These are phyloP conservation scores for Brassica juncea DNA, from an alignment of 345 rosid genomes.

Conservation along the genomic window DNA sequence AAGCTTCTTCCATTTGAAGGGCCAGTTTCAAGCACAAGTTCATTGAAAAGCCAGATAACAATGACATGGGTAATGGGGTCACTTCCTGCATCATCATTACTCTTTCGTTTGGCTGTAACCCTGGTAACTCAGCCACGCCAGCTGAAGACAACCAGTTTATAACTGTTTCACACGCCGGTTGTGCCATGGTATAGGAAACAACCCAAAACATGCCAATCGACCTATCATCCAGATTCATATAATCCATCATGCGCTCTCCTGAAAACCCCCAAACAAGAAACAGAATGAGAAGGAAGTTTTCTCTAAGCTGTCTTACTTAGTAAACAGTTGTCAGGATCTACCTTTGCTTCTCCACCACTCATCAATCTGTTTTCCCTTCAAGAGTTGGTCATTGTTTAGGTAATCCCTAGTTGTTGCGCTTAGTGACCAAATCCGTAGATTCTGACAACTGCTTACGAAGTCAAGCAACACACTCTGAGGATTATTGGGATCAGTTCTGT, in stretches of 20 bases:
- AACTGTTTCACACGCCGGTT: constrained; percentile 86
- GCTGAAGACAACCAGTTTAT: constrained; percentile 79
- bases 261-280: constrained; percentile 39
- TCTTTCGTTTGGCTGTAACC: constrained; percentile 74
- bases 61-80: constrained; percentile 86
- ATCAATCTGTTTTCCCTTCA: constrained; percentile 96
- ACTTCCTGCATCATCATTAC: constrained; percentile 86
- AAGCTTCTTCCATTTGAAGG: constrained; percentile 78
- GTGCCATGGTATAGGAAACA: constrained; percentile 93
- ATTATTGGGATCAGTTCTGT: constrained; percentile 86
- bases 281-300: constrained; percentile 21
- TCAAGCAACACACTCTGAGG: constrained; percentile 95
- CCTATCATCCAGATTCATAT: constrained; percentile 95
- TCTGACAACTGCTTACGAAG: constrained; percentile 96
- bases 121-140: constrained; percentile 72
- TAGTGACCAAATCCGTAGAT: constrained; percentile 92
- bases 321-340: constrained; percentile 26
- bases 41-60: constrained; percentile 87
- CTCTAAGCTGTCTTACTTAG: constrained; percentile 4
- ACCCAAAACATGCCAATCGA: constrained; percentile 99
- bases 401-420: constrained; percentile 80
- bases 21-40: constrained; percentile 79
- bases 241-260: constrained; percentile 94
- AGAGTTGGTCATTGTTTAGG: constrained; percentile 84
- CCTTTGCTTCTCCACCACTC: constrained; percentile 99